These are phyloP conservation scores for Solanum stenotomum DNA, from an alignment of 257 asterid genomes.

Conservation along the genomic window DNA sequence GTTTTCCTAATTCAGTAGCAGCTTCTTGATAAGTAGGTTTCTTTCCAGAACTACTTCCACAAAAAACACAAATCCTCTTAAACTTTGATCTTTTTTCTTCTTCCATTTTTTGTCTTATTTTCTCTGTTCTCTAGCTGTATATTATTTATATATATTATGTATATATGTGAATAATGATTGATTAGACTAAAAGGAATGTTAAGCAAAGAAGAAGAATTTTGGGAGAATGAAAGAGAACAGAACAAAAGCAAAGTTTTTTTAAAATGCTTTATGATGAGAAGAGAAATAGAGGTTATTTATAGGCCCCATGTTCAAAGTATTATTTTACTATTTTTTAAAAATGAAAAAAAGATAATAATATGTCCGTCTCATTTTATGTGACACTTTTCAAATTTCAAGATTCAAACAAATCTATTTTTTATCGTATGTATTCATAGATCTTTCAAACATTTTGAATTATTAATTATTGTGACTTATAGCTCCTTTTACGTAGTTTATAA, in stretches of 20 bases:
- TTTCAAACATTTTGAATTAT: too few relatives aligned
- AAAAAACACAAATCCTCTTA: slow-evolving; percentile 69
- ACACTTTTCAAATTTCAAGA: rapidly evolving
- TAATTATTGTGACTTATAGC: too few relatives aligned
- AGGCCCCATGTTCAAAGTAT: background rate
- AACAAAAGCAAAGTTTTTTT: background rate
- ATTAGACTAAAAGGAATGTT: background rate
- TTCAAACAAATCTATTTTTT: too few relatives aligned
- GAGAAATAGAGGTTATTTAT: background rate
- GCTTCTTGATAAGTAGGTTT: slow-evolving; percentile 77
- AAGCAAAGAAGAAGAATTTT: background rate
- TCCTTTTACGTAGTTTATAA: too few relatives aligned
- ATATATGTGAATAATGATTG: background rate
- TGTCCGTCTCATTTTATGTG: too few relatives aligned
- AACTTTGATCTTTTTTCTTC: slow-evolving; percentile 47
- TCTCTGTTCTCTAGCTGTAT: background rate
- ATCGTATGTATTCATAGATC: too few relatives aligned
- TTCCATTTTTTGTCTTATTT: slow-evolving; percentile 28
- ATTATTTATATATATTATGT: background rate
- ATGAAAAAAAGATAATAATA: too few relatives aligned
- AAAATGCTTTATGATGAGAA: background rate
- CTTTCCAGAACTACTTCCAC: slow-evolving; percentile 81
- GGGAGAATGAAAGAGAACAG: background rate
- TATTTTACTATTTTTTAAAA: too few relatives aligned
- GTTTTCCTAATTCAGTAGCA: slow-evolving; percentile 63